A percentile compares a stretch with the other conserved stretches of the same genome.
phyloP scores from a whole-genome alignment of 306 rosid genomes.

The Crotalaria pallida region DNA sequence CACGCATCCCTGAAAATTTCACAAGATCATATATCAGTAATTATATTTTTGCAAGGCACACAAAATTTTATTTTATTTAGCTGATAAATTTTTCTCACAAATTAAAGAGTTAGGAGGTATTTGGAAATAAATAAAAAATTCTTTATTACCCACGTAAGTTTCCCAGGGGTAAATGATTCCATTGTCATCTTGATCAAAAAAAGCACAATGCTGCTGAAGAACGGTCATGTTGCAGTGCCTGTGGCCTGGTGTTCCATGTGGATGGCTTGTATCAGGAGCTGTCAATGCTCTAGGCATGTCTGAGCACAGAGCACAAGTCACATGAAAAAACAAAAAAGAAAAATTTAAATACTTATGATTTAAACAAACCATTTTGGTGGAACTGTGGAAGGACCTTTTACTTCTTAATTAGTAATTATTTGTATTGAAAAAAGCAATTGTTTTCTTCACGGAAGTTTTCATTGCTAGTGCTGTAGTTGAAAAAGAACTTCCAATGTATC shows the following conservation, averaged over 20 bases:
- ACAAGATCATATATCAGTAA: background rate
- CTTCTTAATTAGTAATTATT: too few relatives aligned
- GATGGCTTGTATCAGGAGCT: slow-evolving; percentile 69
- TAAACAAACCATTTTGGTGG: background rate
- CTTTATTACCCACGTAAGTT: slow-evolving; percentile 52
- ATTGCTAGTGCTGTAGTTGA: background rate
- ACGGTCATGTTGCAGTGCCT: slow-evolving; percentile 52
- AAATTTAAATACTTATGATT: background rate
- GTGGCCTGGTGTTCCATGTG: slow-evolving; percentile 62
- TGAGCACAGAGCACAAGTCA: slow-evolving; percentile 2
- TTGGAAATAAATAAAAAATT: background rate
- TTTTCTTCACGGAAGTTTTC: background rate
- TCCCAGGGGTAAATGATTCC: slow-evolving; percentile 93
- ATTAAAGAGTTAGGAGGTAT: background rate
- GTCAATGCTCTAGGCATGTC: slow-evolving; percentile 70
- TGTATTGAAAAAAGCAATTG: background rate
- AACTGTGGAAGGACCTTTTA: background rate
- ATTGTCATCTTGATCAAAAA: slow-evolving; percentile 70
- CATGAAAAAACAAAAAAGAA: background rate
- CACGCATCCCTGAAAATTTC: slow-evolving; percentile 54
- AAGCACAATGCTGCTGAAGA: slow-evolving; percentile 79
- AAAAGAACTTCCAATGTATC: background rate
- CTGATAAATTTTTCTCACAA: too few relatives aligned
- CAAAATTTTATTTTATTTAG: too few relatives aligned
- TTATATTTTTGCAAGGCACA: background rate